phyloP scores from a whole-genome alignment of 352 stramenopile species.

The Globisporangium heterothallicum region DNA sequence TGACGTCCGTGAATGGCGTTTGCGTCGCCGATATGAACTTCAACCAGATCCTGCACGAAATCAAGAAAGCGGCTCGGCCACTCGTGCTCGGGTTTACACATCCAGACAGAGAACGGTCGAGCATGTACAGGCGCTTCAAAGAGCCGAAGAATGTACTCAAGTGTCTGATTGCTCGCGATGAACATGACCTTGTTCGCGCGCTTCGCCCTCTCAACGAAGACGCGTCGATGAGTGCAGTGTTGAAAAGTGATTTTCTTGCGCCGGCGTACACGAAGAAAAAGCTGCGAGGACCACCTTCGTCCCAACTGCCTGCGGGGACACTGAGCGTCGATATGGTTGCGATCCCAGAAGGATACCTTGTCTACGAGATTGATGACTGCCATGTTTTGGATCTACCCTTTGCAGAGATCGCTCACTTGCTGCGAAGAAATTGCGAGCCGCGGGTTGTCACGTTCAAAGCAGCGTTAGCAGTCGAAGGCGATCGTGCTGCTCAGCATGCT shows the following conservation, averaged over 20 bases:
- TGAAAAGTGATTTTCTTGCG: conserved; percentile 40
- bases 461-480: conserved; percentile 31
- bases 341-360: conserved; percentile 48
- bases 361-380: conserved; percentile 63
- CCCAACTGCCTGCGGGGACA: conserved; percentile 4
- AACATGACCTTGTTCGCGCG: conserved; percentile 35
- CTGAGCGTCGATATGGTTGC: conserved; percentile 17
- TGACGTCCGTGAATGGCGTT: conserved; percentile 63
- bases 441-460: conserved; percentile 60
- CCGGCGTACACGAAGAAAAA: conserved; percentile 25
- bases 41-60: conserved; percentile 39
- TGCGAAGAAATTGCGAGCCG: conserved; percentile 38
- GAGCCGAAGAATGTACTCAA: conserved; percentile 44
- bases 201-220: conserved; percentile 49
- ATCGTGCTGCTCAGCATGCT: conserved; percentile 11
- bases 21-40: conserved; percentile 35
- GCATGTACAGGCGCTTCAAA: conserved; percentile 36
- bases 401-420: conserved; percentile 51
- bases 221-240: conserved; percentile 35
- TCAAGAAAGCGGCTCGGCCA: conserved; percentile 41
- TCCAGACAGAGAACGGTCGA: conserved; percentile 16
- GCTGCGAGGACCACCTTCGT: conserved; percentile 4
- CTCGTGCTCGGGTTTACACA: conserved; percentile 56
- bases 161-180: conserved; percentile 41
- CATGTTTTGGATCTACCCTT: conserved; percentile 50